phyloP scores from a whole-genome alignment of 2,329 filamentous ascomycete genomes.

The Venturia oleaginea region DNA sequence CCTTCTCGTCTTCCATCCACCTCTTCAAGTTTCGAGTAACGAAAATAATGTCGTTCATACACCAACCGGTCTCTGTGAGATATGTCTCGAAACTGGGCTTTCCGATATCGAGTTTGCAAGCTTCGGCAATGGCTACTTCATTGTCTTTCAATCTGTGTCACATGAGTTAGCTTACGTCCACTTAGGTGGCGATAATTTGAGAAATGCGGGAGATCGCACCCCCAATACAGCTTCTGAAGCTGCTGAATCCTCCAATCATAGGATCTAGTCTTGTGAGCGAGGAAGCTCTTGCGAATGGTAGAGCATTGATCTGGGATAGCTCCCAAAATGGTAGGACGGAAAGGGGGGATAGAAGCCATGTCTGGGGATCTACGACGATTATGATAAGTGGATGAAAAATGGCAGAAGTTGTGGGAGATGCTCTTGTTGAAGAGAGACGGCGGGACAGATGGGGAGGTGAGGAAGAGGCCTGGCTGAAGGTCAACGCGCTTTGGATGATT shows the following conservation, averaged over 20 bases:
- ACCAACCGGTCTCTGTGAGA: conserved; percentile 67
- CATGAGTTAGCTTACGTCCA: conserved; percentile 10
- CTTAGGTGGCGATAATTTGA: not conserved
- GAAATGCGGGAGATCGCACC: conserved; percentile 30
- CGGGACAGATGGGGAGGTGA: too few relatives aligned
- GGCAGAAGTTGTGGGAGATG: not conserved
- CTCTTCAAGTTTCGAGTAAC: conserved; percentile 67
- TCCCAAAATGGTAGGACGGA: not conserved
- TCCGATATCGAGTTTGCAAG: conserved; percentile 66
- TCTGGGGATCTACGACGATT: not conserved
- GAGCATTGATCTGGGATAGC: conserved; percentile 10
- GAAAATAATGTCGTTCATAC: conserved; percentile 72
- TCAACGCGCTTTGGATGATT: not conserved
- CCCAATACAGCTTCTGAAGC: conserved; percentile 94
- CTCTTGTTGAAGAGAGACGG: not conserved
- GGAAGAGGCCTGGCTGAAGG: not conserved
- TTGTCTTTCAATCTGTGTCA: conserved; percentile 58
- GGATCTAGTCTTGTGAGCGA: conserved; percentile 70
- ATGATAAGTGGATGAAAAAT: not conserved
- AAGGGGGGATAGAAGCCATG: not conserved
- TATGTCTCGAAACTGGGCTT: conserved; percentile 69
- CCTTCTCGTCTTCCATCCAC: conserved; percentile 74
- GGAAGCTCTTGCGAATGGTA: conserved; percentile 39
- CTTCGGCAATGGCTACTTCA: conserved; percentile 61
- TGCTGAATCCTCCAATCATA: conserved; percentile 75